These are phyloP conservation scores for Taphrina deformans DNA, from an alignment of 1,139 yeast species.

Conservation along the genomic window DNA sequence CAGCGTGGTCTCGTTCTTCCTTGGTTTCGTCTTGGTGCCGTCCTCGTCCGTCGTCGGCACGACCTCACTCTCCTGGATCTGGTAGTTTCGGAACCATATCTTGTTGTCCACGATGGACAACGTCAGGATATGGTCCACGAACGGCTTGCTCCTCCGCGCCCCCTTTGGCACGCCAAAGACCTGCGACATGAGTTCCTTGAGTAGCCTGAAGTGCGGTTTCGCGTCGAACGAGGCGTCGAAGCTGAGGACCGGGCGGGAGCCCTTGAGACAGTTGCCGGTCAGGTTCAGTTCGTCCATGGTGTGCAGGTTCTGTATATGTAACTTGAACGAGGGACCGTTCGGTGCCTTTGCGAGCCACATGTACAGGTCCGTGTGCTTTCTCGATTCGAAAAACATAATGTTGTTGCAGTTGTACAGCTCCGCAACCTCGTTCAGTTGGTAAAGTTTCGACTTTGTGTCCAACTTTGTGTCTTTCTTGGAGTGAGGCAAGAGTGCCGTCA, in stretches of 20 bases:
- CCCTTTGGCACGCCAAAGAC: constrained; percentile 95
- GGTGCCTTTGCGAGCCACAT: constrained; percentile 96
- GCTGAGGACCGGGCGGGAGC: constrained; percentile 92
- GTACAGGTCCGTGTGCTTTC: constrained; percentile 94
- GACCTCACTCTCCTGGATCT: constrained; percentile 66
- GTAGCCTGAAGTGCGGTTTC: constrained; percentile 63
- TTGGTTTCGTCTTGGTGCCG: constrained; percentile 41
- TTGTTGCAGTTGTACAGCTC: constrained; percentile 97
- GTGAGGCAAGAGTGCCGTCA: constrained; percentile 80
- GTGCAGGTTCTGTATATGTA: constrained; percentile 89
- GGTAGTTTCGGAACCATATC: constrained; percentile 94
- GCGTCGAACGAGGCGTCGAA: constrained; percentile 77
- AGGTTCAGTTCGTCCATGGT: constrained; percentile 94
- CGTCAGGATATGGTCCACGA: constrained; percentile 90
- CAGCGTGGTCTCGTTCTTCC: constrained; percentile 47
- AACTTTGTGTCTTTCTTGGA: constrained; percentile 95
- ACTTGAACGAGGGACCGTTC: constrained; percentile 94
- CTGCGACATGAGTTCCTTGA: constrained; percentile 83
- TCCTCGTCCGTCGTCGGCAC: constrained; percentile 55
- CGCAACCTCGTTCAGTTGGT: constrained; percentile 90
- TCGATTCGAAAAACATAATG: constrained; percentile 87
- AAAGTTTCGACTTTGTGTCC: constrained; percentile 86
- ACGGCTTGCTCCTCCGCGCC: constrained; percentile 93
- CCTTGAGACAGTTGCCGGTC: constrained; percentile 93
- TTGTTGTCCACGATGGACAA: constrained; percentile 90